Evolutionary conservation across 768 basidiomycete species (phyloP), one percentile per base, ranked within the genome.

Genomic region (Tubosaeta brunneosetosa): DNA sequence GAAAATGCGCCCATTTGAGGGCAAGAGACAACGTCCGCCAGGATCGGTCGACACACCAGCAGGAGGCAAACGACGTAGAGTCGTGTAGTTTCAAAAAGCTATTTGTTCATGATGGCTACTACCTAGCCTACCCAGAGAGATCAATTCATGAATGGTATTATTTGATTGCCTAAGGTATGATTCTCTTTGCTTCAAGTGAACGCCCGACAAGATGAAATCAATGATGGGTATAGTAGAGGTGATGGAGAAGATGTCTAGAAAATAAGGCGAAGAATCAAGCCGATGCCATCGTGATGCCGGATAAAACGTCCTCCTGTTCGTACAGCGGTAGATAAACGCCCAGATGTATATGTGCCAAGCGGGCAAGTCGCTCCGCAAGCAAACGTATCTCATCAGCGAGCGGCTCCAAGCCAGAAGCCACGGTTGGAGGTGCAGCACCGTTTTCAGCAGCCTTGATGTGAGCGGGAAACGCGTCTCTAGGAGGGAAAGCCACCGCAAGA

Each of bases 251-350:
- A 56, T 40, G 55, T 68, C 65, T 66, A 68, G 29, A 36, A 54
- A 50, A 56, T 49, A 53, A 60, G 43, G 47, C 44, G 46, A 49
- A 14, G 42, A 56, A 51, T 58, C 59, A 67, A 10, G 53, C 3
- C 32, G 58, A 55, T 57, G 54, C 32, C 17, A 36, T 55, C 51
- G 54, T 55, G 7, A 66, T 55, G 48, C 58, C 42, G 44, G 66
- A 66, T 52, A 62, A 49, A 57, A 64, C 50, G 56, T 77, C 81
- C 55, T 83, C 78, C 60, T 80, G 79, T 68, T 88, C 84, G 70
- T 93, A 93, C 51, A 91, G 66, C n/a, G 81, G 79, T 34, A 87
- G 73, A 67, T 88, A 91, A 47, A 88, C 83, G 56, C 83, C 80
- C 48, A 89, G 74, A 67, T 93, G 88, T 59, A 90, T 83, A 44